Percentiles rank a stretch among this genome's conserved stretches.
phyloP scores from a whole-genome alignment of 2,329 filamentous ascomycete genomes.

The Bipolaris bicolor region DNA sequence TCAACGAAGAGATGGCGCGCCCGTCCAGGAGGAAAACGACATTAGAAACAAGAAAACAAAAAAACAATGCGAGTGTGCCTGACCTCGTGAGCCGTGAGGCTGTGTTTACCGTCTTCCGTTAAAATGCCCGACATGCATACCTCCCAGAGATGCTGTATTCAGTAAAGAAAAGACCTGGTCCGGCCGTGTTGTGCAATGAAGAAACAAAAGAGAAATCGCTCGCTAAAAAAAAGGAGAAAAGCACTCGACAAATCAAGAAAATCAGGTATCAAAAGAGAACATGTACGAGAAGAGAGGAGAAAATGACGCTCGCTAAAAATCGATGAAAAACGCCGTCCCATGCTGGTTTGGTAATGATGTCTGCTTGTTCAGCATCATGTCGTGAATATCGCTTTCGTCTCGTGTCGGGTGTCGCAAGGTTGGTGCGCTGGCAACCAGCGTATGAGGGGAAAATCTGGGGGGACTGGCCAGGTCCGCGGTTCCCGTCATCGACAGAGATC shows the following conservation, averaged over 20 bases:
- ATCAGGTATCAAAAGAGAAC: slow-evolving; percentile 50
- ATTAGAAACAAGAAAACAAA: slow-evolving; percentile 49
- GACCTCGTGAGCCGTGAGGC: slow-evolving; percentile 54
- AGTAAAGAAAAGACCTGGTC: slow-evolving; percentile 48
- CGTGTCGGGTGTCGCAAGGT: slow-evolving; percentile 48
- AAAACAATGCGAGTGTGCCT: slow-evolving; percentile 47
- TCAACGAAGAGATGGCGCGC: slow-evolving; percentile 46
- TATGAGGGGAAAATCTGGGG: slow-evolving; percentile 30
- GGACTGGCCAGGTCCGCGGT: slow-evolving; percentile 54
- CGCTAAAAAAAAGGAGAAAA: slow-evolving; percentile 54
- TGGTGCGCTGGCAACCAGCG: slow-evolving; percentile 49
- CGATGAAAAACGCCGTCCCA: slow-evolving; percentile 61
- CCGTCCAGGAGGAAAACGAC: slow-evolving; percentile 45
- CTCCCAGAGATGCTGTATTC: slow-evolving; percentile 53
- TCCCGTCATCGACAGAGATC: slow-evolving; percentile 41
- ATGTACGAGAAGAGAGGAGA: slow-evolving; percentile 48
- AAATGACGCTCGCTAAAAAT: slow-evolving; percentile 50
- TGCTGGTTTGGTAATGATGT: slow-evolving; percentile 54
- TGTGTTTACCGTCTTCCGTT: slow-evolving; percentile 47
- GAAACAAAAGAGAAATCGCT: slow-evolving; percentile 46
- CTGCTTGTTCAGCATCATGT: slow-evolving; percentile 47
- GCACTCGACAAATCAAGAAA: slow-evolving; percentile 42
- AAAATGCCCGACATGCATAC: slow-evolving; percentile 54
- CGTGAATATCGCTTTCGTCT: slow-evolving; percentile 55
- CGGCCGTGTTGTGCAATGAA: slow-evolving; percentile 39